Evolutionary conservation across 2,329 filamentous ascomycete species (phyloP).

Genomic region (Botryotinia globosa): DNA sequence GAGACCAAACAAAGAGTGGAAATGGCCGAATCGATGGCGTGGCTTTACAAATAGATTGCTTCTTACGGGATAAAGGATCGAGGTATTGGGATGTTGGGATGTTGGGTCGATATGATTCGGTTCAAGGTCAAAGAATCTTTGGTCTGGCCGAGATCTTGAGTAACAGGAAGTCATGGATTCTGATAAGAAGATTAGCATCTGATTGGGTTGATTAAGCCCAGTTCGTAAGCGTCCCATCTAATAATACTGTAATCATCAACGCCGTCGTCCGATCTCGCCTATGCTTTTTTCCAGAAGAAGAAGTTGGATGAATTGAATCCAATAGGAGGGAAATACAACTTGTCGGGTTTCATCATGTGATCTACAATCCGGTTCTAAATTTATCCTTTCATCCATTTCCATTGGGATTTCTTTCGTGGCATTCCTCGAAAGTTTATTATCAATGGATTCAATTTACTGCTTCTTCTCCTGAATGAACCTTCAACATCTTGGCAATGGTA

Average conservation of each 20-base stretch:
- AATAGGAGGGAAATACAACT: neutral
- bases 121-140: neutral
- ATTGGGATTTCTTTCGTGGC: too few species aligned
- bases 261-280: conserved; percentile 15
- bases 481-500: conserved; percentile 1
- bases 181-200: conserved; percentile 5
- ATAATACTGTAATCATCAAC: too few species aligned
- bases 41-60: conserved; percentile 30
- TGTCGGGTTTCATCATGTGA: conserved; percentile 13
- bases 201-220: conserved; percentile 13
- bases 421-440: neutral
- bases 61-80: conserved; percentile 25
- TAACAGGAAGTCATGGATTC: conserved; percentile 13
- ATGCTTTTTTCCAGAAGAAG: neutral
- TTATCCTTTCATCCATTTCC: neutral
- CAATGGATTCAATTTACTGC: neutral
- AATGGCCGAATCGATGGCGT: conserved; percentile 15
- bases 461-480: neutral
- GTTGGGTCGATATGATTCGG: conserved; percentile 7
- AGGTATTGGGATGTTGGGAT: neutral
- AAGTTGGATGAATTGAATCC: neutral
- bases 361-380: neutral
- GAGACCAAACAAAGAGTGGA: conserved; percentile 9
- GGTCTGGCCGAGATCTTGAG: neutral
- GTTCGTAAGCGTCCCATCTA: conserved; percentile 15